These are phyloP conservation scores for Arachis monticola DNA, from an alignment of 331 rosid species.

Conservation along the genomic window DNA sequence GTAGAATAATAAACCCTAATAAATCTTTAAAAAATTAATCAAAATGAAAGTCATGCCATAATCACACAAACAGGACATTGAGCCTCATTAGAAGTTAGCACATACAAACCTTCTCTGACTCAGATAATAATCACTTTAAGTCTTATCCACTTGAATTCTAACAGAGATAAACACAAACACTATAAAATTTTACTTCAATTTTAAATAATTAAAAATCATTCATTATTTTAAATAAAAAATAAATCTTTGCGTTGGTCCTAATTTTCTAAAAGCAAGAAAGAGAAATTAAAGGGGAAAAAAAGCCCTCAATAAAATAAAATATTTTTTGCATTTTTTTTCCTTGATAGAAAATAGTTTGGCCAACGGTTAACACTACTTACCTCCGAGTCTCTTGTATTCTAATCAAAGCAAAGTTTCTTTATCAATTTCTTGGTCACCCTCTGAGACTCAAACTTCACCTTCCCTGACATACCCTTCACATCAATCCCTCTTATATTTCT, in stretches of 20 bases:
- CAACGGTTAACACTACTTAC: conserved; percentile 72
- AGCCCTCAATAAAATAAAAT: conserved; percentile 37
- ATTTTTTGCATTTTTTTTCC: background rate
- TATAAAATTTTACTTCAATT: conserved; percentile 17
- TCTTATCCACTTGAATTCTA: conserved; percentile 53
- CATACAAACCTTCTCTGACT: conserved; percentile 1
- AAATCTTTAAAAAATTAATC: too few species aligned
- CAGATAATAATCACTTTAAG: conserved; percentile 42
- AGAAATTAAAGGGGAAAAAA: conserved; percentile 1
- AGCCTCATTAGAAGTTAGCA: background rate
- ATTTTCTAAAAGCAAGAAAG: conserved; percentile 36
- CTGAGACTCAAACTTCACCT: conserved; percentile 76
- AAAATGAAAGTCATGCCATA: too few species aligned
- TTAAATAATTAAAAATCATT: background rate
- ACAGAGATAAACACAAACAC: conserved; percentile 21
- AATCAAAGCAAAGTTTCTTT: conserved; percentile 62
- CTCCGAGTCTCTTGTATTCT: conserved; percentile 80
- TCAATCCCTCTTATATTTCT: conserved; percentile 42
- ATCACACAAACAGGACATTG: too few species aligned
- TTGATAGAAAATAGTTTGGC: conserved; percentile 79
- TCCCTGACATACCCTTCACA: conserved; percentile 63
- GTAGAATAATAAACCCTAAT: too few species aligned
- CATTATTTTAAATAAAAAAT: too few species aligned
- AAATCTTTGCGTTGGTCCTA: conserved; percentile 43
- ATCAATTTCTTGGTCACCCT: conserved; percentile 75